These are phyloP conservation scores for Panellus pusillus DNA, from an alignment of 768 basidiomycete genomes.

Conservation along the genomic window DNA sequence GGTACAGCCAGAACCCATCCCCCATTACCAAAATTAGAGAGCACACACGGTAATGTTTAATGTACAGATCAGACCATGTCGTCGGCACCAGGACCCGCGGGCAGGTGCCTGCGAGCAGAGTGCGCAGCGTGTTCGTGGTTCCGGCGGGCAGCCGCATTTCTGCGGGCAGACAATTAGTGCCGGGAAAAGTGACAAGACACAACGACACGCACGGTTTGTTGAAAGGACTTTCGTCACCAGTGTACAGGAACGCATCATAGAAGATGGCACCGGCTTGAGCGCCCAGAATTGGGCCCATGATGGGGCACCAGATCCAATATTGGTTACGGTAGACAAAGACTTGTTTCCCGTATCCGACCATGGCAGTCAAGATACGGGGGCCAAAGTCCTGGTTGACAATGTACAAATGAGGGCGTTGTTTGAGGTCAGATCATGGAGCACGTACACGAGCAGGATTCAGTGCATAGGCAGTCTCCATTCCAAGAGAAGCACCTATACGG, in stretches of 20 bases:
- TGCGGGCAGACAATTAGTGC: not conserved
- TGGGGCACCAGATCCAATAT: slow-evolving; percentile 43
- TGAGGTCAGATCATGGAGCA: slow-evolving; percentile 2
- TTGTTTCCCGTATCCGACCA: slow-evolving; percentile 68
- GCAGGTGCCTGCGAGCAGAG: slow-evolving; percentile 6
- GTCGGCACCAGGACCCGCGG: slow-evolving; percentile 14
- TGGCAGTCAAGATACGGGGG: slow-evolving; percentile 65
- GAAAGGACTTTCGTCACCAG: slow-evolving; percentile 52
- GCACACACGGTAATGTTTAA: not conserved
- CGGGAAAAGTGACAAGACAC: not conserved
- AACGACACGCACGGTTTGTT: slow-evolving; percentile 49
- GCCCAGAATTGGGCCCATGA: slow-evolving; percentile 42
- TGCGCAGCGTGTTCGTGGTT: slow-evolving; percentile 12
- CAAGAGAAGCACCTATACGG: slow-evolving; percentile 52
- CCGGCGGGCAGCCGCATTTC: slow-evolving; percentile 13
- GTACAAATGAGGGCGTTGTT: not conserved
- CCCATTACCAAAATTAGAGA: too few relatives aligned
- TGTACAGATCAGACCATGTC: slow-evolving; percentile 7
- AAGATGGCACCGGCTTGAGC: slow-evolving; percentile 52
- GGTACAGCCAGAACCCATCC: too few relatives aligned
- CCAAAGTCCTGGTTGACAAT: slow-evolving; percentile 49
- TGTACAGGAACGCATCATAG: slow-evolving; percentile 62
- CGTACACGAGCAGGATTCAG: slow-evolving; percentile 44
- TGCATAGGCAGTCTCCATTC: slow-evolving; percentile 59
- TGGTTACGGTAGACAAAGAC: slow-evolving; percentile 54